Evolutionary conservation across 768 basidiomycete species (phyloP), one percentile per base, ranked within the genome.

Genomic region (Serpula lacrymans): DNA sequence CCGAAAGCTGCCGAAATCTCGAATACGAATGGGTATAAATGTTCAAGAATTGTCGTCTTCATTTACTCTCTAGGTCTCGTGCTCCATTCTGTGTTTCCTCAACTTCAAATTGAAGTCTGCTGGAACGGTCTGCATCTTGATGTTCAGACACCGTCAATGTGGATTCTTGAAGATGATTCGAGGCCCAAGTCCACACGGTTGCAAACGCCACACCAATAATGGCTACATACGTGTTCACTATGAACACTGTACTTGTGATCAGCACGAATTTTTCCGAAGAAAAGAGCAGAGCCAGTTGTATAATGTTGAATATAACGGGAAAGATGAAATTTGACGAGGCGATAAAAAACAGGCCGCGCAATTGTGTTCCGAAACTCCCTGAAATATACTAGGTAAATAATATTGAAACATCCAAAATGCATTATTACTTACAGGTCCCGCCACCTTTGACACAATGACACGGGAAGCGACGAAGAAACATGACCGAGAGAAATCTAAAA

Each of bases 141-240:
- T n/a, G n/a, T n/a, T n/a, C n/a, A n/a, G n/a, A n/a, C n/a, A n/a
- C n/a, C n/a, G n/a, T n/a, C n/a, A n/a, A n/a, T n/a, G n/a, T n/a
- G n/a, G n/a, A n/a, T n/a, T n/a, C n/a, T n/a, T n/a, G n/a, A n/a
- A n/a, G 33, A 6, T 41, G 25, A n/a, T 40, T 24, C 9, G n/a
- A 24, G 21, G 37, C 32, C n/a, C 46, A 39, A 11, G 58, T 53
- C 64, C 64, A 67, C 9, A 67, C 49, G 0, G 65, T 67, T 5
- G 65, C 64, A 26, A 66, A 63, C 18, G 65, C 57, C 12, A 68
- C 56, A 2, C 65, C 64, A 16, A 68, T 54, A 25, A 68, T 63
- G n/a, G 55, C 52, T 11, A 64, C 46, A 38, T 60, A 61, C n/a
- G 45, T 43, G 31, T 60, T 58, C 26, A 56, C 50, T 22, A 55